A percentile compares a stretch with the other conserved stretches of the same genome.
These are phyloP conservation scores for Penicillium sclerotigenum DNA, from an alignment of 2,329 filamentous ascomycete species.

Conservation along the genomic window DNA sequence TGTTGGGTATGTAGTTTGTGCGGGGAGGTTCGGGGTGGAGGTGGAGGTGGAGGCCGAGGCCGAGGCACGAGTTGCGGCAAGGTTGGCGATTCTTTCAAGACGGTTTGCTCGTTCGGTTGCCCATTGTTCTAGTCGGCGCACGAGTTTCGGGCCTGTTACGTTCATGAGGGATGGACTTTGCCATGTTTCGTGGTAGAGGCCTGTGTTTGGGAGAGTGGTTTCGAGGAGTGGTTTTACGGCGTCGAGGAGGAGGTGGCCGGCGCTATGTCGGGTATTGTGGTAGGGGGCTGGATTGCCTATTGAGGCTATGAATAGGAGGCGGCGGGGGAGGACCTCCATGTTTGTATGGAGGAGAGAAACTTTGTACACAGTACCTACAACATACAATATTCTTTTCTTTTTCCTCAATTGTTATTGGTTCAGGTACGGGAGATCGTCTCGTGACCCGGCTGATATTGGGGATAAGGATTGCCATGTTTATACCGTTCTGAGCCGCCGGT, in stretches of 20 bases:
- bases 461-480: background rate
- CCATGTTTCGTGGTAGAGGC: conserved; percentile 48
- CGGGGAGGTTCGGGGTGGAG: background rate
- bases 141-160: conserved; percentile 68
- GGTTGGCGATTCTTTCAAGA: background rate
- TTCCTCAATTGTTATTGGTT: background rate
- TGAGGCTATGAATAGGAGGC: conserved; percentile 70
- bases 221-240: conserved; percentile 54
- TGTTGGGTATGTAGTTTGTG: conserved; percentile 5
- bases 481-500: too few species aligned
- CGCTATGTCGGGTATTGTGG: conserved; percentile 76
- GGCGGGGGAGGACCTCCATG: conserved; percentile 20
- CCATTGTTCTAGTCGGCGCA: conserved; percentile 58
- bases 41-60: background rate
- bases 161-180: conserved; percentile 84
- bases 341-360: background rate
- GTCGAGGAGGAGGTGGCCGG: conserved; percentile 74
- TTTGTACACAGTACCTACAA: too few species aligned
- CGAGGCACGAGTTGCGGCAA: background rate
- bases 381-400: background rate
- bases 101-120: conserved; percentile 15
- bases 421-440: conserved; percentile 1
- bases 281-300: conserved; percentile 79
- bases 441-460: background rate
- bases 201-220: conserved; percentile 41